These are phyloP conservation scores for Penicillium paxilli DNA, from an alignment of 495 filamentous ascomycete genomes.

Conservation along the genomic window DNA sequence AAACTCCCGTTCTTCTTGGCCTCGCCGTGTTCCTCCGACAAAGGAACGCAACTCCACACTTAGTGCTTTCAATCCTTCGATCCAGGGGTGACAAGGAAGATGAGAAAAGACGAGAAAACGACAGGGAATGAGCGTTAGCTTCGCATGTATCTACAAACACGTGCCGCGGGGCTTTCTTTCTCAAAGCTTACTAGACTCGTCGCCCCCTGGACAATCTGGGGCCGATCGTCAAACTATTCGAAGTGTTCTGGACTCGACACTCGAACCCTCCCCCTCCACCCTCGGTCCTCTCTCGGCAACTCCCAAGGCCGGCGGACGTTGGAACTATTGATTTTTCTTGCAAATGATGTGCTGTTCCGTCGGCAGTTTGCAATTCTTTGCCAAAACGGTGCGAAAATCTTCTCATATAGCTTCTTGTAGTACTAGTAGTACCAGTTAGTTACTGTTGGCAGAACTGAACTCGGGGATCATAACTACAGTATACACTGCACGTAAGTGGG, in stretches of 20 bases:
- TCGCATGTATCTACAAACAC: conserved; percentile 2
- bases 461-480: neutral
- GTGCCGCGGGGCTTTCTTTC: conserved; percentile 1
- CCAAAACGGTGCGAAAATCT: neutral
- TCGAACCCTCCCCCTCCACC: neutral
- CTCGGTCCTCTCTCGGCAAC: neutral
- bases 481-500: conserved; percentile 1
- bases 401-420: neutral
- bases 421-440: neutral
- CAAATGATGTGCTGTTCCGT: neutral
- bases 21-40: neutral
- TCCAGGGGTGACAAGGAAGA: neutral
- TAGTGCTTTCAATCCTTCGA: neutral
- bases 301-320: conserved; percentile 5
- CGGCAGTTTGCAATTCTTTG: neutral
- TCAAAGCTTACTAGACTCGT: neutral
- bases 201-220: neutral
- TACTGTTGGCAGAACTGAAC: too few species aligned
- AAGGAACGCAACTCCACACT: neutral
- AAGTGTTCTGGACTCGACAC: conserved; percentile 6
- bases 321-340: conserved; percentile 1
- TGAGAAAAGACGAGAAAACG: neutral
- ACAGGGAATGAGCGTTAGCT: conserved; percentile 1
- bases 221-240: conserved; percentile 4
- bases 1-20: neutral